Evolutionary conservation across 371 early-diverging fungal genomes (phyloP), one percentile per base, ranked within the genome.

Genomic region (Rhizomucor pusillus): DNA sequence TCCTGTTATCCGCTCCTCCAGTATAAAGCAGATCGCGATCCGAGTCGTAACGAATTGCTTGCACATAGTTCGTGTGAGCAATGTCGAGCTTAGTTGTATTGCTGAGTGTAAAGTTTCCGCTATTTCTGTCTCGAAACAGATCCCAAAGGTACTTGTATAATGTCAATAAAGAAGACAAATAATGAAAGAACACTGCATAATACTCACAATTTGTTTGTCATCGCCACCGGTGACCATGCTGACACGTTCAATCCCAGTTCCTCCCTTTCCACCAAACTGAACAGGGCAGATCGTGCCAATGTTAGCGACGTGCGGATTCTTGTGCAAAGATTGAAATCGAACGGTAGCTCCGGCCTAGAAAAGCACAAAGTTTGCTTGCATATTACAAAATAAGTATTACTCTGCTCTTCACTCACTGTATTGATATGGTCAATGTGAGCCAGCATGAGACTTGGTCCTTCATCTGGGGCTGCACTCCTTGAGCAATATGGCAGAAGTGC

Each of bases 171-270:
- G 5, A 19, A 41, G 11, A 14, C 12, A 12, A 20, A 29, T 47
- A 33, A 23, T 36, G 37, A 43, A 44, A 29, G 24, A 19, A 24
- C 5, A 10, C 5, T 25, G 12, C 1, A 19, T 7, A 23, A 7
- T n/a, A 20, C 52, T 61, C 67, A 73, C 73, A 50, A 67, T 57
- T 29, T 47, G 48, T 33, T 69, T 64, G 48, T 75, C 75, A 11
- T 40, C 56, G 1, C 69, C 71, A 24, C 69, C 75, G 0, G 71
- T 75, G 2, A 75, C 65, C 52, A 71, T 62, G n/a, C 50, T 66
- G 18, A 64, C 49, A 14, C 37, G 51, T 13, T 63, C 63, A 18
- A 20, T 45, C 13, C 54, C 60, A 4, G 41, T 37, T 14, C 43
- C 10, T 29, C 50, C 55, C n/a, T 50, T 43, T n/a, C 47, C 51